Evolutionary conservation across 1,139 yeast species (phyloP).

Genomic region (Yamadazyma sp.): DNA sequence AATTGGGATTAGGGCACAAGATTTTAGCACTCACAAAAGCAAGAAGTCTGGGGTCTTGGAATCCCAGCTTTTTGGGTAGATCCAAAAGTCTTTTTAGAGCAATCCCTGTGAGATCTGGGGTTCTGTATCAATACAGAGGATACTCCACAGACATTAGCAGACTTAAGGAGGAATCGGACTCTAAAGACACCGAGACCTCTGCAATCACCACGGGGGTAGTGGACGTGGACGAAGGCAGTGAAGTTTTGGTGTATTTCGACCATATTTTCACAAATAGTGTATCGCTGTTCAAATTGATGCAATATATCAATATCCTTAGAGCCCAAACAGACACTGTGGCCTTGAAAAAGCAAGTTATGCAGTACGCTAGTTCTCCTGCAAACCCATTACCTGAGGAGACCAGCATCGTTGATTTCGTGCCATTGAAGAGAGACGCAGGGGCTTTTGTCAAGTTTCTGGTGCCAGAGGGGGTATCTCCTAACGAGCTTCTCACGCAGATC

Average conservation of each 20-base stretch:
- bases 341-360: conserved; percentile 22
- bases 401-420: conserved; percentile 49
- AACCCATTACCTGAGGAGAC: conserved; percentile 34
- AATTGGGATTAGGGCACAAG: neutral
- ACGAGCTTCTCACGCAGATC: conserved; percentile 51
- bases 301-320: conserved; percentile 21
- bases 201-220: conserved; percentile 46
- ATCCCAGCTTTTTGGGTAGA: no score
- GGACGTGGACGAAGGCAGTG: conserved; percentile 29
- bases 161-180: conserved; percentile 34
- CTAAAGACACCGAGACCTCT: conserved; percentile 33
- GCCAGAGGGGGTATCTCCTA: conserved; percentile 49
- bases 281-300: conserved; percentile 23
- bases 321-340: conserved; percentile 19
- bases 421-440: conserved; percentile 84
- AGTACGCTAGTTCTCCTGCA: conserved; percentile 20
- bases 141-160: conserved; percentile 28
- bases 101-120: no score
- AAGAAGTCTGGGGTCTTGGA: neutral
- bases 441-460: conserved; percentile 79
- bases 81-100: no score
- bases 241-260: conserved; percentile 40
- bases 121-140: neutral
- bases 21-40: neutral
- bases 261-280: conserved; percentile 34